Conservation (phyloP, 176 grass and related monocot species). For the Dactylis glomerata region DNA sequence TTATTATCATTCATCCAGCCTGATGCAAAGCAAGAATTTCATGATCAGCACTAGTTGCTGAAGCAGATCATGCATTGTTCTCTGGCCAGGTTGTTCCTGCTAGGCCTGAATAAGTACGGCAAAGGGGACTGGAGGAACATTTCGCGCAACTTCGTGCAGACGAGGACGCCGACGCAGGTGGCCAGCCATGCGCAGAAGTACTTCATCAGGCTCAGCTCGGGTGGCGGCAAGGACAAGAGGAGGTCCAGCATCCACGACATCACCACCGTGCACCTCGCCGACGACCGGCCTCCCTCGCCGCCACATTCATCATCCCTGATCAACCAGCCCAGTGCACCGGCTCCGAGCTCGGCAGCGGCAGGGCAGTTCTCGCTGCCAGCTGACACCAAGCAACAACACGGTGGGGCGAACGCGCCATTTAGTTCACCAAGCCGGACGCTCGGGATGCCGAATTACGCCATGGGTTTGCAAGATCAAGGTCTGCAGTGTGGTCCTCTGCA, state of each 20-base stretch:
- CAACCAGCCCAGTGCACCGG: slow-evolving; percentile 38
- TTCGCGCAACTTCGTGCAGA: slow-evolving; percentile 69
- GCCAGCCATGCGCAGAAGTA: slow-evolving; percentile 96
- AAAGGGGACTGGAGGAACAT: slow-evolving; percentile 99
- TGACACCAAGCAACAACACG: slow-evolving; percentile 24
- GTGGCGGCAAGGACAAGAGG: slow-evolving; percentile 79
- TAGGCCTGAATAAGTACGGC: slow-evolving; percentile 71
- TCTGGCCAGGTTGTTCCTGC: slow-evolving; percentile 61
- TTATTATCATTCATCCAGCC: background rate
- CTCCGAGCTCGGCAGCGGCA: background rate
- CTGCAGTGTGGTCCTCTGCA: slow-evolving; percentile 45
- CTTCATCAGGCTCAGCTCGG: slow-evolving; percentile 84
- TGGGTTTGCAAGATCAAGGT: slow-evolving; percentile 48
- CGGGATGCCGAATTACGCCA: slow-evolving; percentile 22
- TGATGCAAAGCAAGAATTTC: background rate
- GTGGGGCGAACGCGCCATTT: slow-evolving; percentile 15
- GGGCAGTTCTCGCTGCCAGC: slow-evolving; percentile 9
- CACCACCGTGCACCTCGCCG: slow-evolving; percentile 60
- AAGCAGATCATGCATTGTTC: slow-evolving; percentile 22
- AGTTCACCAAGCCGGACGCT: slow-evolving; percentile 32
- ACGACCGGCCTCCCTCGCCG: slow-evolving; percentile 47
- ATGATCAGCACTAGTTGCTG: background rate
- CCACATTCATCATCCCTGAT: slow-evolving; percentile 50
- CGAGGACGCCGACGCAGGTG: slow-evolving; percentile 85
- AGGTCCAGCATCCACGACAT: slow-evolving; percentile 96